Conservation (phyloP, 441 rosid genomes). For the Adansonia gregorii region DNA sequence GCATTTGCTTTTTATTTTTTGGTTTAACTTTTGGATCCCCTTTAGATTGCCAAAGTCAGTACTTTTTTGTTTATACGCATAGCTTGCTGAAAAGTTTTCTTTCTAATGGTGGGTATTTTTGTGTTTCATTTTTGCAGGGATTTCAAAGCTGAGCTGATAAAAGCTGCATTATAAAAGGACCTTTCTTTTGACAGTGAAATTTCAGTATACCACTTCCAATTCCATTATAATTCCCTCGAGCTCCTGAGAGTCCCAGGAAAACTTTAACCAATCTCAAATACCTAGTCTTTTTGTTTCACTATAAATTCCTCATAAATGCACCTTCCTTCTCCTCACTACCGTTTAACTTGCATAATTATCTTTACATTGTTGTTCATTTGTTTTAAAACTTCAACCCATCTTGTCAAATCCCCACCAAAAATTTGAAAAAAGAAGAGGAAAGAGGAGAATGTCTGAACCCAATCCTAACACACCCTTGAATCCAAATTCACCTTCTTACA, state of each 20-base stretch:
- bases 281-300: not conserved
- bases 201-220: not conserved
- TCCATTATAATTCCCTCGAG: not conserved
- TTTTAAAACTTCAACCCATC: not conserved
- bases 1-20: not conserved
- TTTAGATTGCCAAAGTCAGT: not conserved
- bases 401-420: not conserved
- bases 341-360: not conserved
- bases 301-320: not conserved
- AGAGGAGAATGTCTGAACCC: not conserved
- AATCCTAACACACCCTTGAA: not conserved
- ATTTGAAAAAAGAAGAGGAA: too few species aligned
- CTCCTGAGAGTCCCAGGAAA: not conserved
- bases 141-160: not conserved
- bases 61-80: not conserved
- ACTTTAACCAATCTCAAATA: not conserved
- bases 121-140: not conserved
- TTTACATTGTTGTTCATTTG: not conserved
- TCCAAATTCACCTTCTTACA: slow-evolving; percentile 10
- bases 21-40: not conserved
- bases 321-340: not conserved
- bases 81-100: not conserved
- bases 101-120: not conserved
- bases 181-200: not conserved
- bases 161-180: not conserved